A percentile compares a stretch with the other conserved stretches of the same genome.
These are phyloP conservation scores for Entelexis paramagnoliae DNA, from an alignment of 1,139 yeast genomes.

Conservation along the genomic window DNA sequence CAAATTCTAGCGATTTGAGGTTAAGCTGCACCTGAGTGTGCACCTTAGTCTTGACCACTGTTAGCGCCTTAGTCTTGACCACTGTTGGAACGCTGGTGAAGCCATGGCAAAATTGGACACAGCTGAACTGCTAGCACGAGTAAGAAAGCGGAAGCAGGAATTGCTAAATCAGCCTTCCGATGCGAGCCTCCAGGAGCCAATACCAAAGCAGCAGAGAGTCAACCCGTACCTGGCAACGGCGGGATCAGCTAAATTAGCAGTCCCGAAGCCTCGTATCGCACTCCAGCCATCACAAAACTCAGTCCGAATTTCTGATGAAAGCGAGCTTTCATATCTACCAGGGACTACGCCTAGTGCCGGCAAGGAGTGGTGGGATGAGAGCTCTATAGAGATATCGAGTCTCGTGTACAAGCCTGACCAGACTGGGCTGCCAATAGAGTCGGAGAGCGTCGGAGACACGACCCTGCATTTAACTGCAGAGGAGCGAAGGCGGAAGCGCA, in stretches of 20 bases:
- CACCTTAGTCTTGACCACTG: background rate
- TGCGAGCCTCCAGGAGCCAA: background rate
- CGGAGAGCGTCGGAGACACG: background rate
- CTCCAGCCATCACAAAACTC: background rate
- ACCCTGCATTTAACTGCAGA: conserved; percentile 54
- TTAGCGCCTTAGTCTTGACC: background rate
- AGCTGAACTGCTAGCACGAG: conserved; percentile 15
- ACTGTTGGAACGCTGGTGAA: no score
- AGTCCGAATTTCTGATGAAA: background rate
- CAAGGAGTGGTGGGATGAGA: conserved; percentile 17
- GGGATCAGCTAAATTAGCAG: background rate
- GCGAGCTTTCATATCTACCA: background rate
- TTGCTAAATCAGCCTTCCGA: background rate
- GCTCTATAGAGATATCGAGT: background rate
- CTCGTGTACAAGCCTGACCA: conserved; percentile 4
- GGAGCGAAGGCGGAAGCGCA: conserved; percentile 65
- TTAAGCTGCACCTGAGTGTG: background rate
- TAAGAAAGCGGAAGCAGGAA: conserved; percentile 17
- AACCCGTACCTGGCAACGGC: background rate
- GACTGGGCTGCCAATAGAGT: background rate
- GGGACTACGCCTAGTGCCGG: background rate
- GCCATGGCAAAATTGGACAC: conserved; percentile 6
- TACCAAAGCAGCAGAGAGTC: background rate
- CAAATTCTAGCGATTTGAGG: no score
- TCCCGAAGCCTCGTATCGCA: background rate